phyloP scores from a whole-genome alignment of 2,329 filamentous ascomycete genomes.

The Botrytis aclada region DNA sequence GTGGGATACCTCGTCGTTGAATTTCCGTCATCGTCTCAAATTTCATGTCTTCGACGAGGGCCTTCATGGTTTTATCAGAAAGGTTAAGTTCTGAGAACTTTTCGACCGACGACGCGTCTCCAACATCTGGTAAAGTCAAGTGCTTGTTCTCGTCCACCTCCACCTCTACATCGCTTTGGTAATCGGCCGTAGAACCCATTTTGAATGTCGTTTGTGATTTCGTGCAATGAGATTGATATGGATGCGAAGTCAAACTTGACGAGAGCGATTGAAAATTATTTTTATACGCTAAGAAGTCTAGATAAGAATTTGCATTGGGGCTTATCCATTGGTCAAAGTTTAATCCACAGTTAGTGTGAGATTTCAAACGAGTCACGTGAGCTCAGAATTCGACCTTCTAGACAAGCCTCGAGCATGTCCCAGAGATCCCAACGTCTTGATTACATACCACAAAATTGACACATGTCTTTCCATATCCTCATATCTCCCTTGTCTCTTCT shows the following conservation, averaged over 20 bases:
- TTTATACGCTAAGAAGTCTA: slow-evolving; percentile 9
- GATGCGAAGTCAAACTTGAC: background rate
- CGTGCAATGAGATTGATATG: background rate
- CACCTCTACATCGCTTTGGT: slow-evolving; percentile 34
- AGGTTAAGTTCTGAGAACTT: slow-evolving; percentile 63
- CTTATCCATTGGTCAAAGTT: background rate
- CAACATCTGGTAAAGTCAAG: slow-evolving; percentile 26
- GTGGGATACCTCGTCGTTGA: slow-evolving; percentile 82
- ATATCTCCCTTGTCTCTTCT: background rate
- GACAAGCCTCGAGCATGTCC: background rate
- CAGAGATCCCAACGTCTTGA: background rate
- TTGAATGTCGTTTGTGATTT: slow-evolving; percentile 4
- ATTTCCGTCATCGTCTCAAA: slow-evolving; percentile 97
- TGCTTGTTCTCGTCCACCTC: slow-evolving; percentile 28
- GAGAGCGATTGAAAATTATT: slow-evolving; percentile 10
- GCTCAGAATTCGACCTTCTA: background rate
- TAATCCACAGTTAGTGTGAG: background rate
- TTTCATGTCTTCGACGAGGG: slow-evolving; percentile 79
- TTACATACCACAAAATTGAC: background rate
- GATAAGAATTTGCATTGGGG: background rate
- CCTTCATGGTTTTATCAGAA: slow-evolving; percentile 83
- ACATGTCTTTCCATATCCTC: background rate
- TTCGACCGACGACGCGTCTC: slow-evolving; percentile 22
- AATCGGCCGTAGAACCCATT: slow-evolving; percentile 38
- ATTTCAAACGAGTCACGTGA: background rate